Base-by-base conservation (phyloP, 345 rosid genomes). In the Acer campestre region DNA sequence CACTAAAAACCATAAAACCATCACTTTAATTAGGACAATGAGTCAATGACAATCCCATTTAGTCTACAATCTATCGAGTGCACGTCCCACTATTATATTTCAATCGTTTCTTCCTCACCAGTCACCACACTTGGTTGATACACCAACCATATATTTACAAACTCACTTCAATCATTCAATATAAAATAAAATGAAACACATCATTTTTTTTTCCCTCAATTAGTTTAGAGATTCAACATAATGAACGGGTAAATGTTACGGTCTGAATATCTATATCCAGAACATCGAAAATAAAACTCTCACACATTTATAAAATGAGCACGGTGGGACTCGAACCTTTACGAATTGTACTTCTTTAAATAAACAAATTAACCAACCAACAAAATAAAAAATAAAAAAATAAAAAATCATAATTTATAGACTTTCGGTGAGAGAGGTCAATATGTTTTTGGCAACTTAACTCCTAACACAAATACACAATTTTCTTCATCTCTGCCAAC, bases 341-440 rank as follows among this genome's bases (percentile, higher is more conserved):
- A 4, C 38, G 0, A 35, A 35, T 35, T 35, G 38, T 5, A n/a
- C n/a, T 14, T 14, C 16, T 49, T 49, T 5, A 49, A 49, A 49
- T 49, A 49, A 49, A 49, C 55, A 12, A 35, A 35, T 35, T 35
- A 49, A 49, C 55, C 18, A 3, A 48, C 53, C 3, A 48, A 48
- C 53, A 3, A 48, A n/a, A n/a, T n/a, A n/a, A n/a, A 48, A 12
- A 25, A 25, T 25, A 25, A 25, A 25, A 0, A 25, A 25, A 25
- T 25, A 48, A 48, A 48, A 12, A 10, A 10, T 31, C 48, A 59
- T 70, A 59, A 55, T 69, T 16, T 48, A 35, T 10, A 12, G 16
- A 29, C 20, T 74, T 82, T 56, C 35, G 83, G 80, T 61, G 61
- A 20, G 18, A 27, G 18, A 64, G 56, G 87, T 84, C 87, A 84